Percentiles rank a stretch among this genome's conserved stretches.
These are phyloP conservation scores for Tephrocybe rancida DNA, from an alignment of 768 basidiomycete species.

Conservation along the genomic window DNA sequence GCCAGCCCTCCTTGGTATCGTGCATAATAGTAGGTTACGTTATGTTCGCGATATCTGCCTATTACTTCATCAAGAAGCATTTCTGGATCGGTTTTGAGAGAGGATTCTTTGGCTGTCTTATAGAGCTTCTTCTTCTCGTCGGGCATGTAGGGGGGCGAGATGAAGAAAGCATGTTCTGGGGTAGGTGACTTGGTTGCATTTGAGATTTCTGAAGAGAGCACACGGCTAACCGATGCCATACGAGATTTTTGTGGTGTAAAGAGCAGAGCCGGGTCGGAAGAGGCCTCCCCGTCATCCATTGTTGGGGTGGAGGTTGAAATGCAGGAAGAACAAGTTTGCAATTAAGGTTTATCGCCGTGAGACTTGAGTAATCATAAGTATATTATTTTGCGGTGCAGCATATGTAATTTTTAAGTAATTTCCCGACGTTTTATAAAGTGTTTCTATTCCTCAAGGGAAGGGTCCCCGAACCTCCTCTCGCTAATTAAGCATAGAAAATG, in stretches of 20 bases:
- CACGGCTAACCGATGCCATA: background rate
- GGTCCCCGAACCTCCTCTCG: no score
- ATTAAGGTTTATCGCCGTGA: no score
- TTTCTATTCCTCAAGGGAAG: no score
- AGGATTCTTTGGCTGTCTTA: constrained; percentile 32
- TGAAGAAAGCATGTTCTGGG: constrained; percentile 26
- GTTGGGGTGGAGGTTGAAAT: background rate
- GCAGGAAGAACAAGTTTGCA: no score
- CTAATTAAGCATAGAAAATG: no score
- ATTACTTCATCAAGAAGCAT: constrained; percentile 50
- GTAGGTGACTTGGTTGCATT: background rate
- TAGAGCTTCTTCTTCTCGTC: constrained; percentile 43
- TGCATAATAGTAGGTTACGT: constrained; percentile 60
- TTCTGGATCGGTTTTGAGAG: constrained; percentile 33
- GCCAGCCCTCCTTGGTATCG: constrained; percentile 58
- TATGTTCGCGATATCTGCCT: constrained; percentile 50
- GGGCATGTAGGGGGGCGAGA: constrained; percentile 40
- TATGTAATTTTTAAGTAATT: no score
- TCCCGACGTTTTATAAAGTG: no score
- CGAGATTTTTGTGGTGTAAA: constrained; percentile 22
- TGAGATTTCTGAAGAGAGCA: background rate
- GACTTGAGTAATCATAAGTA: no score
- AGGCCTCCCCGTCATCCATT: constrained; percentile 17
- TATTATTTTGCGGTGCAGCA: no score
- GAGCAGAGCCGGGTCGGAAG: constrained; percentile 19